Conservation (phyloP, 495 filamentous ascomycete genomes). For the Daldinia concentrica region DNA sequence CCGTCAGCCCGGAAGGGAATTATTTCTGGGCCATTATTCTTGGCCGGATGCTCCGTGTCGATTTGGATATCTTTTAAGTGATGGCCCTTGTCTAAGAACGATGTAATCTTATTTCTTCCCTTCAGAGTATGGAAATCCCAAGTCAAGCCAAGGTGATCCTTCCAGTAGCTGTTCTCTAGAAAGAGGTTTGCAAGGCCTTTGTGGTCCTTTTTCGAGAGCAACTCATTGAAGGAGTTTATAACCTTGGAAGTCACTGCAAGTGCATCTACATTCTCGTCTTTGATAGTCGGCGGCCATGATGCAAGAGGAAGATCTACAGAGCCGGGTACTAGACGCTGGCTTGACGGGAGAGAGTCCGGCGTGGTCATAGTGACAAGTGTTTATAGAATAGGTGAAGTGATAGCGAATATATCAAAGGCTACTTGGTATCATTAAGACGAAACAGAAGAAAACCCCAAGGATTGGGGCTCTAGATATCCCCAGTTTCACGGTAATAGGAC, state of each 20-base stretch:
- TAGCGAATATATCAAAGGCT: background rate
- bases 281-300: constrained; percentile 50
- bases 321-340: constrained; percentile 67
- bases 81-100: constrained; percentile 57
- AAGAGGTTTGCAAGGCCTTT: constrained; percentile 57
- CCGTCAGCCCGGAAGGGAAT: constrained; percentile 56
- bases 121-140: constrained; percentile 70
- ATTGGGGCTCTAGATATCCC: constrained; percentile 1
- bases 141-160: constrained; percentile 67
- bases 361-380: constrained; percentile 13
- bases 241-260: constrained; percentile 54
- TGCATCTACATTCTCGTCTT: constrained; percentile 54
- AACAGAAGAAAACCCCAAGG: background rate
- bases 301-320: constrained; percentile 62
- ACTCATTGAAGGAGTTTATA: constrained; percentile 59
- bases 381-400: background rate
- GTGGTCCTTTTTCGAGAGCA: constrained; percentile 52
- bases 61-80: constrained; percentile 58
- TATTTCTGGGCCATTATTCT: constrained; percentile 58
- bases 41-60: constrained; percentile 52
- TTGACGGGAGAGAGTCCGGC: constrained; percentile 50
- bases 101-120: constrained; percentile 59
- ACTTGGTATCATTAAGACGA: background rate
- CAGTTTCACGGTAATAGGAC: constrained; percentile 13
- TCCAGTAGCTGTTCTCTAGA: constrained; percentile 67